Evolutionary conservation across 163 green algal species (phyloP).

Genomic region (Prototheca cutis): DNA sequence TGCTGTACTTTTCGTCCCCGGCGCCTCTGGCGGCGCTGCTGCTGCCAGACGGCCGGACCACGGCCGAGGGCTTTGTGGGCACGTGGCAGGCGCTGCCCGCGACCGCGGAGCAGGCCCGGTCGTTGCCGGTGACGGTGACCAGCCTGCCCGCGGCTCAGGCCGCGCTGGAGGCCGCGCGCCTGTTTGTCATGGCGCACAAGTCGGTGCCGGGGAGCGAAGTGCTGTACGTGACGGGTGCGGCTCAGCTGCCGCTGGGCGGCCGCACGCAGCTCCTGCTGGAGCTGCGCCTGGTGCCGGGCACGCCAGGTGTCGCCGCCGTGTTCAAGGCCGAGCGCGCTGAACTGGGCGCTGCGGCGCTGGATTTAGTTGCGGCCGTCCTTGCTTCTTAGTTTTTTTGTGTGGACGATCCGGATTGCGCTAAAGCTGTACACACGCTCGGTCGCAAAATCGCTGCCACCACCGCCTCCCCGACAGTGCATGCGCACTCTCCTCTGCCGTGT

Average conservation of each 20-base stretch:
- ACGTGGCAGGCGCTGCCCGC: slow-evolving; percentile 27
- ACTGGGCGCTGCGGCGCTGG: slow-evolving; percentile 28
- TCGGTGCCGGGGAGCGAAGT: slow-evolving; percentile 40
- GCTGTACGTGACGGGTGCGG: slow-evolving; percentile 46
- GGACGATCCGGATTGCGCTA: no score
- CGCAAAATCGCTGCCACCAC: no score
- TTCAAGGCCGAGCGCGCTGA: slow-evolving; percentile 36
- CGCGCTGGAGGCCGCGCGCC: slow-evolving; percentile 37
- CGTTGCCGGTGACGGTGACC: slow-evolving; percentile 25
- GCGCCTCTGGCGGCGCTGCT: slow-evolving; percentile 47
- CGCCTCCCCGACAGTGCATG: no score
- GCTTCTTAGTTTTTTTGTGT: neutral
- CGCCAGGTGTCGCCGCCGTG: slow-evolving; percentile 33
- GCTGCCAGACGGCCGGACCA: slow-evolving; percentile 45
- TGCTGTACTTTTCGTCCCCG: slow-evolving; percentile 66
- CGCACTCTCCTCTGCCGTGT: no score
- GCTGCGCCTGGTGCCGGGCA: slow-evolving; percentile 38
- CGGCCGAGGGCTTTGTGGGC: slow-evolving; percentile 44
- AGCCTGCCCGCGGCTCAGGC: slow-evolving; percentile 42
- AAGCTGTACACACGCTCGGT: no score
- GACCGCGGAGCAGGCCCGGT: slow-evolving; percentile 3
- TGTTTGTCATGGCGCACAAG: slow-evolving; percentile 67
- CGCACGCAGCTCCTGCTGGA: slow-evolving; percentile 51
- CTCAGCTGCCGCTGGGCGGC: slow-evolving; percentile 2
- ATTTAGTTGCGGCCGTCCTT: slow-evolving; percentile 20